Percentiles rank a stretch among this genome's conserved stretches.
These are phyloP conservation scores for Ramaria sp. DNA, from an alignment of 768 basidiomycete species.

Conservation along the genomic window DNA sequence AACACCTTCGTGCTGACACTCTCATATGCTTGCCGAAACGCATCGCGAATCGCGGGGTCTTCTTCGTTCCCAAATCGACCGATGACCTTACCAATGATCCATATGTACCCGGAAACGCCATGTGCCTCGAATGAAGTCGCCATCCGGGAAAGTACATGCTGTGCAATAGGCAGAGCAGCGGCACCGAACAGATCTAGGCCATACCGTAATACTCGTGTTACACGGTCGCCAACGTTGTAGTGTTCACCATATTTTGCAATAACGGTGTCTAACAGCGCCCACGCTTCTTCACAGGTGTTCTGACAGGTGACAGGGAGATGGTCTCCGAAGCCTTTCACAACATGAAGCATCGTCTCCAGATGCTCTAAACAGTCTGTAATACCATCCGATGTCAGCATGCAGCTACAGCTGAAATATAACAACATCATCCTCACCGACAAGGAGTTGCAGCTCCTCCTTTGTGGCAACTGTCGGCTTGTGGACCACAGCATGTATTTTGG, in stretches of 20 bases:
- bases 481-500: conserved; percentile 57
- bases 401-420: neutral
- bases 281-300: conserved; percentile 69
- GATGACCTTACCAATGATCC: conserved; percentile 89
- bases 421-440: conserved; percentile 48
- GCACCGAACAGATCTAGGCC: conserved; percentile 74
- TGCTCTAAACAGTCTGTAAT: conserved; percentile 76
- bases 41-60: conserved; percentile 39
- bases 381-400: conserved; percentile 9
- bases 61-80: conserved; percentile 62
- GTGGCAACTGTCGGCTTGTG: conserved; percentile 43
- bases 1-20: conserved; percentile 63
- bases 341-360: conserved; percentile 81
- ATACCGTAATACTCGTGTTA: conserved; percentile 74
- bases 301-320: conserved; percentile 73
- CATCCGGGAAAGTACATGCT: conserved; percentile 68
- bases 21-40: conserved; percentile 63
- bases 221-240: conserved; percentile 70
- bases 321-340: conserved; percentile 74
- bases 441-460: conserved; percentile 58
- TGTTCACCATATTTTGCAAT: conserved; percentile 68
- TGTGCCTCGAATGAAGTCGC: conserved; percentile 66
- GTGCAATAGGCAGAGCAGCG: conserved; percentile 53
- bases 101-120: conserved; percentile 79
- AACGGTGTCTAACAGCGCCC: conserved; percentile 74